Conservation (phyloP, 2,329 filamentous ascomycete species). For the Microdochium nivale region DNA sequence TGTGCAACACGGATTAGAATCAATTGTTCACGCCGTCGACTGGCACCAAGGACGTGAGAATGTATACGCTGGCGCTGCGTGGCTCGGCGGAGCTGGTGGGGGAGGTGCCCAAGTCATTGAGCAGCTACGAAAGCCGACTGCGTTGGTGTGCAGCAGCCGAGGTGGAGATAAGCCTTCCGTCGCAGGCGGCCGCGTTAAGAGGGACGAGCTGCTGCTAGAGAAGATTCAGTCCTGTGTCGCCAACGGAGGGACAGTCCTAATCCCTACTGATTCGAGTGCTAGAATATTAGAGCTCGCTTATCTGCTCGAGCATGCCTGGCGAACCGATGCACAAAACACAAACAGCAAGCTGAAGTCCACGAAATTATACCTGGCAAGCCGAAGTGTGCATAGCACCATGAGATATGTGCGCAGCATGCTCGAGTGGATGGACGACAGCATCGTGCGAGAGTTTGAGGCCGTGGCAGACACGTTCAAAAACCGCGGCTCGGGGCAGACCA, state of each 20-base stretch:
- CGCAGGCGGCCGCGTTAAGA: slow-evolving; percentile 64
- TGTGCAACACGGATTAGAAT: slow-evolving; percentile 92
- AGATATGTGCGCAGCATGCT: slow-evolving; percentile 90
- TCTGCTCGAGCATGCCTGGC: slow-evolving; percentile 86
- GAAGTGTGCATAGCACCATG: slow-evolving; percentile 81
- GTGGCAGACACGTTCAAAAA: slow-evolving; percentile 42
- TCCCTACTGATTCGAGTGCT: slow-evolving; percentile 93
- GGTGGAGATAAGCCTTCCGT: slow-evolving; percentile 66
- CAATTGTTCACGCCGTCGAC: slow-evolving; percentile 93
- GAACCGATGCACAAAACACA: slow-evolving; percentile 47
- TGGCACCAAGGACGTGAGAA: slow-evolving; percentile 98
- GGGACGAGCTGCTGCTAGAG: slow-evolving; percentile 78
- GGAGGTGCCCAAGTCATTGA: slow-evolving; percentile 89
- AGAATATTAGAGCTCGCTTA: slow-evolving; percentile 88
- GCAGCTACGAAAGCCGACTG: slow-evolving; percentile 85
- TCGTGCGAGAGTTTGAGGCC: slow-evolving; percentile 84
- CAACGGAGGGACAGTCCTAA: slow-evolving; percentile 81
- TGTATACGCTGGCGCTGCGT: slow-evolving; percentile 86
- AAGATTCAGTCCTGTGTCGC: slow-evolving; percentile 72
- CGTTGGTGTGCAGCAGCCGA: slow-evolving; percentile 83
- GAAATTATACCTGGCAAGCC: slow-evolving; percentile 74
- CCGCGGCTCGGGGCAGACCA: slow-evolving; percentile 37
- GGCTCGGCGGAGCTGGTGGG: slow-evolving; percentile 74
- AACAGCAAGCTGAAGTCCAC: slow-evolving; percentile 43
- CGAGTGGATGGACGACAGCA: slow-evolving; percentile 98